Percentiles rank a stretch among this genome's conserved stretches.
These are phyloP conservation scores for Diplocarpon mali DNA, from an alignment of 2,329 filamentous ascomycete species.

Conservation along the genomic window DNA sequence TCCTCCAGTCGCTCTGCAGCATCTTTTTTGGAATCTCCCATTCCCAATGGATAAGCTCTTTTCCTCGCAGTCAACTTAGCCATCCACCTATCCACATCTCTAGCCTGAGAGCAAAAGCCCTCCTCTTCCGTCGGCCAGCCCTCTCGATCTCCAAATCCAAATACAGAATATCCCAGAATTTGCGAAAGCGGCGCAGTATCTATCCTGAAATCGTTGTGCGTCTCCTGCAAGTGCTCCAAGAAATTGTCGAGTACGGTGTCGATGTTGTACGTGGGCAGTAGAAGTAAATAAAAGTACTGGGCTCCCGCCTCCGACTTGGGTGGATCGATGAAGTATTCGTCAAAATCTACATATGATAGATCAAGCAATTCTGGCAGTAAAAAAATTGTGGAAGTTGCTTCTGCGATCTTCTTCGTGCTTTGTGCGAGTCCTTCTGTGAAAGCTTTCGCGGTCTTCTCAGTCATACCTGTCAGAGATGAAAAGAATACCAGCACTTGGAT, in stretches of 20 bases:
- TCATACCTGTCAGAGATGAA: slow-evolving; percentile 77
- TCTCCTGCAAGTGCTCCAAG: slow-evolving; percentile 78
- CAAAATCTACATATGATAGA: slow-evolving; percentile 77
- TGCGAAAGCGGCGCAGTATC: slow-evolving; percentile 72
- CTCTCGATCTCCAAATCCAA: slow-evolving; percentile 84
- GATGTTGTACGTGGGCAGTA: slow-evolving; percentile 90
- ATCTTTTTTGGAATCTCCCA: slow-evolving; percentile 76
- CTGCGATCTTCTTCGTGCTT: slow-evolving; percentile 28
- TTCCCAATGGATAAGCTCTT: slow-evolving; percentile 77
- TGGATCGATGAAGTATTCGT: slow-evolving; percentile 78
- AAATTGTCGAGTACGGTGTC: slow-evolving; percentile 85
- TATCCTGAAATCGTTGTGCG: slow-evolving; percentile 92
- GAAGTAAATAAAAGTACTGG: slow-evolving; percentile 69
- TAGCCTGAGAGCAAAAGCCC: slow-evolving; percentile 88
- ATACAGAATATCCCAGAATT: slow-evolving; percentile 80
- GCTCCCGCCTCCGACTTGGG: slow-evolving; percentile 46
- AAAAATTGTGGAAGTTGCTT: slow-evolving; percentile 29
- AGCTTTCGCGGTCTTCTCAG: slow-evolving; percentile 58
- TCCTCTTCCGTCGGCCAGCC: slow-evolving; percentile 86
- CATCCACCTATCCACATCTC: slow-evolving; percentile 90
- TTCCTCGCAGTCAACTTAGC: slow-evolving; percentile 83
- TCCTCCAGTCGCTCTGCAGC: slow-evolving; percentile 55
- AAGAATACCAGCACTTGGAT: slow-evolving; percentile 77
- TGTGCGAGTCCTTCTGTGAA: slow-evolving; percentile 46
- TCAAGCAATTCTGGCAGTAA: slow-evolving; percentile 58